Evolutionary conservation across 805 yeast genomes (phyloP), one percentile per base, ranked within the genome.

Genomic region (Komagataella populi): DNA sequence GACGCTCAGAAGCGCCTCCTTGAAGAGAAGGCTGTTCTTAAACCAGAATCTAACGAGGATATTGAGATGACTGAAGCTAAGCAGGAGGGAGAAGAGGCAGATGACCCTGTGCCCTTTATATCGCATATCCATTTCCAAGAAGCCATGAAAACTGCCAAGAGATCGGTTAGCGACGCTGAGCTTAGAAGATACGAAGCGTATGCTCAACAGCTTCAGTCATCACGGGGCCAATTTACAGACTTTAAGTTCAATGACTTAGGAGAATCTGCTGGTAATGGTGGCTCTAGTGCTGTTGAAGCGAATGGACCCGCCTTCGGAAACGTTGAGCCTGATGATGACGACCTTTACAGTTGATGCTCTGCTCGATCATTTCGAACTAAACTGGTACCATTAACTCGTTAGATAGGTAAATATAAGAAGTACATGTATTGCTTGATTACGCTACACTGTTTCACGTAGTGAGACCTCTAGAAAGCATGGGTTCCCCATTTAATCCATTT

Each of bases 141-240:
- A 75, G 99, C 99, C 48, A 93, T 93, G 99, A 90, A 91, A 82
- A 89, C 98, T 1, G 99, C 99, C 51, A 85, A 89, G 70, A 86
- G 98, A 62, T 90, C 97, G 52, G 99, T 93, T 49, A 83, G 95
- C 45, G 98, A 95, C 64, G 87, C 96, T 44, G 99, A 93, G 71
- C 78, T 93, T 64, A 93, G 99, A 72, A 90, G 99, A 71, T 93
- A 93, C 68, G 99, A 93, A 73, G 95, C 98, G 6, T 93, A 91
- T 63, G 95, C 96, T 50, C 96, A 91, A 70, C 96, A 91, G 71
- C 76, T 93, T 69, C 95, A 84, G 69, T 87, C 96, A 53, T 86
- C 96, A 1, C 87, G 99, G 72, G 98, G 99, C 49, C 96, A 87
- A 67, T 84, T 87, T 65, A 78, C 91, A 57, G 87, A 84, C 71